These are phyloP conservation scores for Salix viminalis DNA, from an alignment of 345 rosid species.

Conservation along the genomic window DNA sequence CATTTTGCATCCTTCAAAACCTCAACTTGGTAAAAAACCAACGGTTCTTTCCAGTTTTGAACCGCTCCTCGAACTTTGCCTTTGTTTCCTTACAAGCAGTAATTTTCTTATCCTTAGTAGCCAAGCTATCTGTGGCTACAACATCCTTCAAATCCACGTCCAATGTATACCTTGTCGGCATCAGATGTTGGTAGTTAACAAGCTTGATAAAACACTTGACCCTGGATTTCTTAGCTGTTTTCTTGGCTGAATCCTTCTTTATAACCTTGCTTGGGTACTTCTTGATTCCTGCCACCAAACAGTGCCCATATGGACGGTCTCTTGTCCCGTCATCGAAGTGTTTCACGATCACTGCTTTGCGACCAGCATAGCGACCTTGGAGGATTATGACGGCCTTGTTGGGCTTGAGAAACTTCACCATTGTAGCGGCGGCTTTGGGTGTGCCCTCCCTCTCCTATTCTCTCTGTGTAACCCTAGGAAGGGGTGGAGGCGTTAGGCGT, in stretches of 20 bases:
- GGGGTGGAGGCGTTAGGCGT: background rate
- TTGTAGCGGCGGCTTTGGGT: background rate
- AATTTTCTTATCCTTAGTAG: constrained; percentile 23
- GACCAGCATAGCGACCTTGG: constrained; percentile 26
- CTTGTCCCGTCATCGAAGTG: constrained; percentile 17
- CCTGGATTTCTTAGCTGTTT: constrained; percentile 24
- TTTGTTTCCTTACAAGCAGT: constrained; percentile 18
- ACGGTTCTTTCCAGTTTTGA: constrained; percentile 29
- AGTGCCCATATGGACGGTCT: constrained; percentile 18
- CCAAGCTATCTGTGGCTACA: background rate
- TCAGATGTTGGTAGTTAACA: constrained; percentile 24
- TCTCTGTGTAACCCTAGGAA: background rate
- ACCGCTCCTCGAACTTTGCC: constrained; percentile 22
- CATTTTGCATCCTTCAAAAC: constrained; percentile 7
- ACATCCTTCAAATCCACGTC: constrained; percentile 27
- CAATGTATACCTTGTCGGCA: constrained; percentile 25
- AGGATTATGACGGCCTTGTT: constrained; percentile 20
- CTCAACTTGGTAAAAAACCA: constrained; percentile 32
- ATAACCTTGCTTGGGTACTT: constrained; percentile 25
- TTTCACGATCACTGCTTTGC: constrained; percentile 25
- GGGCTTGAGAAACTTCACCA: constrained; percentile 15
- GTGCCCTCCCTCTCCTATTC: background rate
- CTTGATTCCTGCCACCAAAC: constrained; percentile 21
- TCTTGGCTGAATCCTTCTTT: constrained; percentile 24
- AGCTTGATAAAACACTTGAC: constrained; percentile 27